Evolutionary conservation across 2,329 filamentous ascomycete species (phyloP), one percentile per base, ranked within the genome.

Genomic region (Boeremia lycopersici): DNA sequence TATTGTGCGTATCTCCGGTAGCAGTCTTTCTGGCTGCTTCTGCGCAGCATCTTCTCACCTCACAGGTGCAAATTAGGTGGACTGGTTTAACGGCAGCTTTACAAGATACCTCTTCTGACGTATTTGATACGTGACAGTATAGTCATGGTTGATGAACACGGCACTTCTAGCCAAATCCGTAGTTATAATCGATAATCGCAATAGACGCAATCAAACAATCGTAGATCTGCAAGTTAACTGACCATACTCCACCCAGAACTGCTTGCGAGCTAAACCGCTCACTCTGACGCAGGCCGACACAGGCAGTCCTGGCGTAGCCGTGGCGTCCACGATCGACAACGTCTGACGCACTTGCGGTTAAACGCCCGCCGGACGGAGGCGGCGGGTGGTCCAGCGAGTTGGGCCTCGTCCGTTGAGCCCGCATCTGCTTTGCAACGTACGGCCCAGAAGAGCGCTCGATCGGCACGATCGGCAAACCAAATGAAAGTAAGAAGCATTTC

Each of bases 81-180:
- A 38, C 50, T 39, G 17, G 39, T 44, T 42, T 57, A 38, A 57
- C 47, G 44, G 47, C 46, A 49, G 40, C 31, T 56, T 53, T 44
- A 53, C 56, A 61, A 60, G 64, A 67, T 65, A 66, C 63, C 61
- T 62, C 43, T 64, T 65, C 19, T 23, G 19, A 43, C 48, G 45
- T 67, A 60, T 47, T 26, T 34, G 9, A 39, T 35, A 40, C 45
- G 31, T 23, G 40, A 46, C 52, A 42, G 46, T 50, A 54, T 48
- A 26, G 35, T 57, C 53, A 62, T 34, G 57, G 39, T 47, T 51
- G 39, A 53, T 47, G 56, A 56, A 52, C 30, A 33, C 31, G 44
- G 47, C 40, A 43, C 29, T 52, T 28, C 33, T 51, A 55, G 38
- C 46, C 33, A 38, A 13, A 13, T 19, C 23, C 42, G 28, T 55